These are phyloP conservation scores for Taxillus chinensis DNA, from an alignment of 164 flowering plant genomes.

Conservation along the genomic window DNA sequence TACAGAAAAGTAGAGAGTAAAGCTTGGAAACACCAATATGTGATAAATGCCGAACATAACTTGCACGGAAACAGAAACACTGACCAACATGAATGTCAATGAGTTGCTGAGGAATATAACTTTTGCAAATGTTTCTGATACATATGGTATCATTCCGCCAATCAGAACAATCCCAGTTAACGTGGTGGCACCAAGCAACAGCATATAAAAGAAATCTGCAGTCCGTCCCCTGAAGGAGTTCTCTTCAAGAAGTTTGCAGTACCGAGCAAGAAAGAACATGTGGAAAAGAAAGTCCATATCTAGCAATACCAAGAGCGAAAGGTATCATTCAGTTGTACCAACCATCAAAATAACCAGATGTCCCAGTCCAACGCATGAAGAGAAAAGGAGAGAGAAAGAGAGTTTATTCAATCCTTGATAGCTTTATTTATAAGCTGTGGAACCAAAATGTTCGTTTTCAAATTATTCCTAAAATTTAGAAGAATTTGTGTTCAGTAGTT, in stretches of 20 bases:
- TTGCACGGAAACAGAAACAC: constrained; percentile 13
- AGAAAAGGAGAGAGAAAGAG: too few relatives aligned
- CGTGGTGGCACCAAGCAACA: constrained; percentile 90
- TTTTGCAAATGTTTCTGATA: constrained; percentile 83
- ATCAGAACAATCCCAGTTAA: constrained; percentile 82
- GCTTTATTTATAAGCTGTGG: too few relatives aligned
- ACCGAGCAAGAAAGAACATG: constrained; percentile 98
- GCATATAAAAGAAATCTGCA: constrained; percentile 98
- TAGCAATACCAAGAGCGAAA: constrained; percentile 22
- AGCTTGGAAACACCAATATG: neutral
- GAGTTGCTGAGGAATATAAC: constrained; percentile 96
- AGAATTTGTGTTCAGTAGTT: too few relatives aligned
- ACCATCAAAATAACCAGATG: too few relatives aligned
- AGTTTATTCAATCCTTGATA: too few relatives aligned
- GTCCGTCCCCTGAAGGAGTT: constrained; percentile 97
- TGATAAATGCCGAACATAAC: neutral
- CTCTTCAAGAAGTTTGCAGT: constrained; percentile 99
- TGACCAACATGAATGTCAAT: constrained; percentile 96
- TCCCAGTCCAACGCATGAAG: too few relatives aligned
- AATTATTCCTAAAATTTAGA: too few relatives aligned
- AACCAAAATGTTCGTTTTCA: too few relatives aligned
- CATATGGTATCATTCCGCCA: constrained; percentile 90
- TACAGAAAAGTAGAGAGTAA: constrained; percentile 13
- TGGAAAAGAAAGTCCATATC: constrained; percentile 97
- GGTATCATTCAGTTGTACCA: neutral